Base-by-base conservation (phyloP, 345 rosid genomes). In the Gossypioides kirkii region DNA sequence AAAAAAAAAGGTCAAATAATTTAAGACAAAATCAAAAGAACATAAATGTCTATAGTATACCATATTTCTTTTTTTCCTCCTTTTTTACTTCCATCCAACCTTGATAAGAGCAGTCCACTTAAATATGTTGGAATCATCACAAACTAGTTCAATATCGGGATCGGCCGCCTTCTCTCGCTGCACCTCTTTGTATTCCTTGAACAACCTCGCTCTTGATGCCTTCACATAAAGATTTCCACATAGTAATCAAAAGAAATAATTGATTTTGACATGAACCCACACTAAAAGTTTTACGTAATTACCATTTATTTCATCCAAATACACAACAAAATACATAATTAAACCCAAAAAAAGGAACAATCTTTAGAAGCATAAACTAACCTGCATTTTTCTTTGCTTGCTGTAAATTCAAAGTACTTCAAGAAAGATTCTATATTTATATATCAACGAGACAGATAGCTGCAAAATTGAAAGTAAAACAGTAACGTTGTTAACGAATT, bases 91-190 rank as follows among this genome's bases (percentile, higher is more conserved):
- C 28, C 43, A 70, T 10, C 72, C 55, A 47, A 91, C 99, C 97
- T 96, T 93, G 79, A 96, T 87, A 63, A 93, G 90, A 10, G 99
- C 97, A 73, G 97, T 91, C 99, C 99, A 96, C 83, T 93, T 93
- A 78, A 96, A 96, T 66, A 96, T 91, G 86, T 96, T 96, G 42
- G 94, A 80, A 79, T 93, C 98, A 80, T 96, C 99, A 71, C 98
- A 93, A 47, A 85, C 91, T 67, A 96, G 77, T 71, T 87, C 94
- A 77, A 95, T 93, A 81, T 95, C 99, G 0, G 99, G 98, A 83
- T 95, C 99, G 61, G 90, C 97, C 14, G 75, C 81, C 79, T 95
- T 95, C 83, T 95, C 99, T 71, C 98, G 79, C 80, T 93, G 96
- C 71, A 96, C 97, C 81, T 91, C 99, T 82, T 95, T 95, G 89